phyloP scores from a whole-genome alignment of 2,329 filamentous ascomycete genomes.

The Colletotrichum horii region DNA sequence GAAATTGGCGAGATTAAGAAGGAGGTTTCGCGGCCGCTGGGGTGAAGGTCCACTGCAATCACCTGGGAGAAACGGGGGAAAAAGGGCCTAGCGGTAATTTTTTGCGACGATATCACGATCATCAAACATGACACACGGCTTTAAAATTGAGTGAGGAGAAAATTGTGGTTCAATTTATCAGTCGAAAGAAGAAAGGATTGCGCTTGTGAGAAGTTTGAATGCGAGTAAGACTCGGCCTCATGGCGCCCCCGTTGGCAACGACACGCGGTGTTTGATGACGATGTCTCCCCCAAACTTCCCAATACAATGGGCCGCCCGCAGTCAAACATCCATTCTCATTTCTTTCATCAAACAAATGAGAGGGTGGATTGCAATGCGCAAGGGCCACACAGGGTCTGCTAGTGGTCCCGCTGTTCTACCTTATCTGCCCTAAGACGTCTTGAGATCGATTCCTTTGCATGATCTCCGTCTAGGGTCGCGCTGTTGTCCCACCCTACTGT shows the following conservation, averaged over 20 bases:
- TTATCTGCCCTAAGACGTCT: not conserved
- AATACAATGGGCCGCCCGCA: not conserved
- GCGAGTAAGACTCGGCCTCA: not conserved
- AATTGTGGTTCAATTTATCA: too few relatives aligned
- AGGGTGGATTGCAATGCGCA: not conserved
- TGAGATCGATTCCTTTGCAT: constrained; percentile 1
- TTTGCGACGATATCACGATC: not conserved
- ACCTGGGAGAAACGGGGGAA: not conserved
- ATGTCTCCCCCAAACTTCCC: not conserved
- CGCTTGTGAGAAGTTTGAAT: not conserved
- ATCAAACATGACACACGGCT: constrained; percentile 1
- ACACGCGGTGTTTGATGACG: not conserved
- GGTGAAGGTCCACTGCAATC: not conserved
- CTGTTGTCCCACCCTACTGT: not conserved
- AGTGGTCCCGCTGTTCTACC: not conserved
- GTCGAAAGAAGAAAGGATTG: not conserved
- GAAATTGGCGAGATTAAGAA: not conserved
- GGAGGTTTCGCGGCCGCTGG: not conserved
- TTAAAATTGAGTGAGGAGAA: not conserved
- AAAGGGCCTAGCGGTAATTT: not conserved
- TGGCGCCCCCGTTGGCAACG: not conserved
- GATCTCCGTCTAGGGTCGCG: constrained; percentile 2
- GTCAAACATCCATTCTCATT: not conserved
- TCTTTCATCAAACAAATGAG: not conserved
- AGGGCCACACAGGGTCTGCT: not conserved